Percentiles rank a stretch among this genome's conserved stretches.
Evolutionary conservation across 2,329 filamentous ascomycete genomes (phyloP).

Genomic region (Chaetomium strumarium): DNA sequence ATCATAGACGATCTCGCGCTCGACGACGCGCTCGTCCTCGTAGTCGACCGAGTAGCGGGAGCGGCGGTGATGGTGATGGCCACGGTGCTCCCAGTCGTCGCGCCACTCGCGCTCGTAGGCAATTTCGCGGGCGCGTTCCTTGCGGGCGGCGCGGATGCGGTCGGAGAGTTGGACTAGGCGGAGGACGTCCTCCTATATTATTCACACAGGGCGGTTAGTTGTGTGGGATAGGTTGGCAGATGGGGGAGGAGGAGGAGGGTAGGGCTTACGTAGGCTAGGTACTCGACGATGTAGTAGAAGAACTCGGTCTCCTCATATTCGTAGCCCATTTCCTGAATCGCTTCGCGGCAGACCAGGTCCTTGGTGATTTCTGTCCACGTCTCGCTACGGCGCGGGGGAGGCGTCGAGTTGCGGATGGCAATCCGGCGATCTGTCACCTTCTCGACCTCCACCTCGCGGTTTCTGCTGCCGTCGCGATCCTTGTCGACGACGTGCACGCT

Average conservation of each 20-base stretch:
- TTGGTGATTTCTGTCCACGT: slow-evolving; percentile 98
- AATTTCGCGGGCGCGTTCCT: slow-evolving; percentile 46
- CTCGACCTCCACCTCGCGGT: slow-evolving; percentile 40
- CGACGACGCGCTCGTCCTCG: slow-evolving; percentile 60
- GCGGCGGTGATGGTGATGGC: slow-evolving; percentile 21
- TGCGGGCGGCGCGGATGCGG: slow-evolving; percentile 63
- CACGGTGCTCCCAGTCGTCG: slow-evolving; percentile 40
- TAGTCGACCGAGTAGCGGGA: slow-evolving; percentile 34
- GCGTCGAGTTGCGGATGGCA: slow-evolving; percentile 32
- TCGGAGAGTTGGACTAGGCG: slow-evolving; percentile 78
- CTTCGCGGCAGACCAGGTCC: slow-evolving; percentile 79
- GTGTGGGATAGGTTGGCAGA: not conserved
- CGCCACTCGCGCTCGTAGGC: slow-evolving; percentile 55
- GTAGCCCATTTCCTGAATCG: slow-evolving; percentile 78
- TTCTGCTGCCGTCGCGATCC: slow-evolving; percentile 22
- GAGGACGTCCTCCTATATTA: slow-evolving; percentile 71
- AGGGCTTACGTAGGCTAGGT: slow-evolving; percentile 73
- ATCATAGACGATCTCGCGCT: slow-evolving; percentile 64
- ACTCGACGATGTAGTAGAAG: slow-evolving; percentile 91
- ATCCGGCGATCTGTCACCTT: slow-evolving; percentile 49
- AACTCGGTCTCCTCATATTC: slow-evolving; percentile 83
- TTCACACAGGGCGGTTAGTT: slow-evolving; percentile 29
- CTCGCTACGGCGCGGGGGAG: slow-evolving; percentile 47
- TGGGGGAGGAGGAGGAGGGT: slow-evolving; percentile 1
- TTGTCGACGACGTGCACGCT: slow-evolving; percentile 27